Percentiles rank a stretch among this genome's conserved stretches.
Evolutionary conservation across 1,284 basidiomycete species (phyloP).

Genomic region (Baeospora myosura): DNA sequence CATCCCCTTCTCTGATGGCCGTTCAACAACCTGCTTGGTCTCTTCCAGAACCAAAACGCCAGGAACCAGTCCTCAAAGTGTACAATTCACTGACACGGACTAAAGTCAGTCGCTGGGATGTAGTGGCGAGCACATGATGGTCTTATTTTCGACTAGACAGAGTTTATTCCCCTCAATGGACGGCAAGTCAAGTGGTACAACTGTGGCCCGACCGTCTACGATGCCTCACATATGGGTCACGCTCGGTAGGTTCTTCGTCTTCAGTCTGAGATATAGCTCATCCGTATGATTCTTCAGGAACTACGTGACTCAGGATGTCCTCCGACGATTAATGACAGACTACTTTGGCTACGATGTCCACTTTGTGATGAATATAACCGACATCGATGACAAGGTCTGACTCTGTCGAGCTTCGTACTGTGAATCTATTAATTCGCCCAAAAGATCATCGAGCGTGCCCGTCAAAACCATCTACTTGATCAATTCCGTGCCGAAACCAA

Average conservation of each 20-base stretch:
- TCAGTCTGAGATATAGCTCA: background rate
- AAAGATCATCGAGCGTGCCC: constrained; percentile 86
- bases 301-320: constrained; percentile 96
- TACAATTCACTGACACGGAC: constrained; percentile 93
- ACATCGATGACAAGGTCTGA: constrained; percentile 97
- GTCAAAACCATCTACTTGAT: constrained; percentile 78
- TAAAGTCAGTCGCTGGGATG: constrained; percentile 68
- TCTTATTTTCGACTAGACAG: constrained; percentile 41
- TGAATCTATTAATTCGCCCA: constrained; percentile 13
- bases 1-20: constrained; percentile 1
- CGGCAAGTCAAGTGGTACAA: constrained; percentile 98
- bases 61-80: constrained; percentile 71
- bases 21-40: constrained; percentile 47
- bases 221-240: constrained; percentile 98
- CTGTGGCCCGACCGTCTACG: constrained; percentile 99
- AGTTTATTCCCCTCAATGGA: constrained; percentile 77
- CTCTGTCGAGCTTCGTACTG: constrained; percentile 8
- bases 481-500: constrained; percentile 51
- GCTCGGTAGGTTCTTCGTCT: constrained; percentile 57
- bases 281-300: constrained; percentile 66
- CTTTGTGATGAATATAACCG: constrained; percentile 99
- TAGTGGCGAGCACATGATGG: constrained; percentile 1
- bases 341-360: constrained; percentile 98
- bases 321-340: constrained; percentile 88
- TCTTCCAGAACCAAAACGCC: constrained; percentile 36